Percentiles rank a stretch among this genome's conserved stretches.
These are phyloP conservation scores for Aspergillus steynii DNA, from an alignment of 495 filamentous ascomycete genomes.

Conservation along the genomic window DNA sequence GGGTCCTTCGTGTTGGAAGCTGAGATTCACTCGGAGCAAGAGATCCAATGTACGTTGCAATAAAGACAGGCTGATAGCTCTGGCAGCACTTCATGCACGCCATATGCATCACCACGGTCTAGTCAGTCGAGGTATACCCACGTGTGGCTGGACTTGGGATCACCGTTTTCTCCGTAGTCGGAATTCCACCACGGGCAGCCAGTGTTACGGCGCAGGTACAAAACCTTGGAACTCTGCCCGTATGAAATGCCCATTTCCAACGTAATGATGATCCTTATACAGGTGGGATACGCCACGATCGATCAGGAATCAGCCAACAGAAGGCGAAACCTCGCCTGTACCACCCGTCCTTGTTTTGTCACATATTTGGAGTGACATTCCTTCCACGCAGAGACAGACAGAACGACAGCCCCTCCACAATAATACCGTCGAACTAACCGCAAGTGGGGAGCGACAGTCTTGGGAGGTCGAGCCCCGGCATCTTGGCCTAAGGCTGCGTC, in stretches of 20 bases:
- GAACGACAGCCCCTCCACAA: neutral
- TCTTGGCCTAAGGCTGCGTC: slow-evolving; percentile 7
- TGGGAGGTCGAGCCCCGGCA: slow-evolving; percentile 8
- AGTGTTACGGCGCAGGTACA: neutral
- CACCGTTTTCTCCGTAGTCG: neutral
- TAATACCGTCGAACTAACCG: neutral
- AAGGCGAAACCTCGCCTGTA: too few relatives aligned
- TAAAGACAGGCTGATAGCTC: neutral
- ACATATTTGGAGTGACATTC: neutral
- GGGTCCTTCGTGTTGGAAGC: too few relatives aligned
- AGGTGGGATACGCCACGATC: neutral
- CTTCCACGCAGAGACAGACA: neutral
- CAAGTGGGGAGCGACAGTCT: slow-evolving; percentile 19
- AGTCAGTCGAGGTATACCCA: neutral
- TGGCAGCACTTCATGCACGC: neutral
- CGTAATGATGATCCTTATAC: neutral
- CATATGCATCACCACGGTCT: neutral
- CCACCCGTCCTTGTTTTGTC: neutral
- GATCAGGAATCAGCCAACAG: neutral
- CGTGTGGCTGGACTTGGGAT: neutral
- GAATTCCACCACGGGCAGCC: too few relatives aligned
- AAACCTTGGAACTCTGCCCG: neutral
- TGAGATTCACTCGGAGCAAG: too few relatives aligned
- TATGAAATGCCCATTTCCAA: neutral
- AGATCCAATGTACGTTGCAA: neutral